These are phyloP conservation scores for Myrica gale DNA, from an alignment of 306 rosid species.

Conservation along the genomic window DNA sequence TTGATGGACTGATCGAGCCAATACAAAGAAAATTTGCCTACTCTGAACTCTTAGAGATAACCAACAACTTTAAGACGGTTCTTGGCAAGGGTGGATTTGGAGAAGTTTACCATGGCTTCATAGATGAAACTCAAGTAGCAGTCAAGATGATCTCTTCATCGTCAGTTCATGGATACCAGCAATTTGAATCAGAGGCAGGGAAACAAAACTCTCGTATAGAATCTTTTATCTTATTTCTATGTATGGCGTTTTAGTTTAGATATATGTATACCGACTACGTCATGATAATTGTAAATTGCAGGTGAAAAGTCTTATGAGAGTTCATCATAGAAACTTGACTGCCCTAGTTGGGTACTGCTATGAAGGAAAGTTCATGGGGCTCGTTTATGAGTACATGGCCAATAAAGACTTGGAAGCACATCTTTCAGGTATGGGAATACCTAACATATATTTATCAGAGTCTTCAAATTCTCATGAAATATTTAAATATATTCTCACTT, in stretches of 20 bases:
- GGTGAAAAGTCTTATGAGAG: constrained; percentile 35
- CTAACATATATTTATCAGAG: too few relatives aligned
- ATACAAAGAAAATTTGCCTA: constrained; percentile 35
- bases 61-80: constrained; percentile 42
- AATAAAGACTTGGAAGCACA: too few relatives aligned
- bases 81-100: constrained; percentile 57
- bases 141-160: constrained; percentile 50
- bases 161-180: constrained; percentile 43
- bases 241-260: not conserved
- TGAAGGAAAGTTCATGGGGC: too few relatives aligned
- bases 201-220: not conserved
- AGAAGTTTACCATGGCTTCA: constrained; percentile 41
- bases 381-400: too few relatives aligned
- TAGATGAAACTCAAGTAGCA: constrained; percentile 50
- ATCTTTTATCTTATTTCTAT: not conserved
- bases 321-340: constrained; percentile 40
- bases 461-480: too few relatives aligned
- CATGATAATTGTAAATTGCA: not conserved
- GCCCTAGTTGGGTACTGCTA: constrained; percentile 40
- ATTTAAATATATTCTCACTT: too few relatives aligned
- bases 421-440: too few relatives aligned
- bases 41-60: constrained; percentile 35
- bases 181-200: constrained; percentile 60
- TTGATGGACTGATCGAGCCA: constrained; percentile 14
- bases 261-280: not conserved